A percentile compares a stretch with the other conserved stretches of the same genome.
phyloP scores from a whole-genome alignment of 2,329 filamentous ascomycete genomes.

The Colletotrichum gloeosporioides region DNA sequence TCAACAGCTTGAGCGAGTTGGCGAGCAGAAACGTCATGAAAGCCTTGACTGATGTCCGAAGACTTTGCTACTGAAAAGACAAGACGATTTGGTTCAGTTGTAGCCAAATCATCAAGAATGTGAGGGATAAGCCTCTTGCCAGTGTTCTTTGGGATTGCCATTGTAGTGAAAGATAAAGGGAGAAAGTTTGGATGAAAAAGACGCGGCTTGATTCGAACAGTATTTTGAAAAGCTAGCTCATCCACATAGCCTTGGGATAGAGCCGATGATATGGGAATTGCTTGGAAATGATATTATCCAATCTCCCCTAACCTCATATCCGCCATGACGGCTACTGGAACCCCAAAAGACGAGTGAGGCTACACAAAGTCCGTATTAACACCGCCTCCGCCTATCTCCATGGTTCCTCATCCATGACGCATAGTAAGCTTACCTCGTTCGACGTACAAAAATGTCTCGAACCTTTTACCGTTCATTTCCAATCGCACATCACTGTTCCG shows the following conservation, averaged over 20 bases:
- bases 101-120: background rate
- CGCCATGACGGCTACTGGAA: background rate
- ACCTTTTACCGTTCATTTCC: background rate
- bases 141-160: background rate
- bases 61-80: background rate
- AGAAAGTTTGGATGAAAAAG: background rate
- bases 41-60: background rate
- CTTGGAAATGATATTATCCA: fast-evolving
- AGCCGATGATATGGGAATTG: background rate
- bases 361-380: background rate
- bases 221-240: background rate
- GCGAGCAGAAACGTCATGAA: fast-evolving
- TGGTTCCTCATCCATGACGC: background rate
- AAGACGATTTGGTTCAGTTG: fast-evolving
- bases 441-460: background rate
- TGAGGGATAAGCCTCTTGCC: background rate
- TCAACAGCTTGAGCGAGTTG: background rate
- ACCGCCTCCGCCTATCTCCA: background rate
- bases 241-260: fast-evolving
- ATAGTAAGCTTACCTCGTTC: background rate
- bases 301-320: fast-evolving
- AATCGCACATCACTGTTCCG: background rate
- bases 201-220: fast-evolving
- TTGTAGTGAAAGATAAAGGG: fast-evolving
- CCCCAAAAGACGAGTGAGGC: background rate